Conservation (phyloP, 257 asterid species). For the Anisodus acutangulus region DNA sequence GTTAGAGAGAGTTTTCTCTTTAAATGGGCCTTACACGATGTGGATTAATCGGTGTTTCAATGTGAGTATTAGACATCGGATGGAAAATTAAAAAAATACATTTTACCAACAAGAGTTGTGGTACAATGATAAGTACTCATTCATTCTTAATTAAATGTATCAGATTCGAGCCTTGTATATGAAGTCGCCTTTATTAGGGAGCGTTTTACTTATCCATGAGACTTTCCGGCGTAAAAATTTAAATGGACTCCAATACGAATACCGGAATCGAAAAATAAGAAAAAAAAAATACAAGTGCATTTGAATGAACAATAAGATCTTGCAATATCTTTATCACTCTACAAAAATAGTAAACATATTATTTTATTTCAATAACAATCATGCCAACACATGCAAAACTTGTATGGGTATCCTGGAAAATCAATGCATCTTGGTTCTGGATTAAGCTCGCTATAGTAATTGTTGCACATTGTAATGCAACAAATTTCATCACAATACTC, state of each 20-base stretch:
- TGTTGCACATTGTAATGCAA: background rate
- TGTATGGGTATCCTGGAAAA: background rate
- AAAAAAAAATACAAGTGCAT: background rate
- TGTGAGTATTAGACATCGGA: too few species aligned
- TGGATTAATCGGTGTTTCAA: too few species aligned
- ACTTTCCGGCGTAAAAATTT: too few species aligned
- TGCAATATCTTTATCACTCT: background rate
- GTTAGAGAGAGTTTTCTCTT: too few species aligned
- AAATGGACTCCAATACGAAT: background rate
- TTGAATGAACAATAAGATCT: background rate
- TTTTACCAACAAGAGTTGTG: background rate
- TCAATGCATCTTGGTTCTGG: constrained; percentile 15
- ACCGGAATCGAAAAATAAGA: background rate
- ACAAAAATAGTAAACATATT: background rate
- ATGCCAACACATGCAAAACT: constrained; percentile 27
- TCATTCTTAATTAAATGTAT: background rate
- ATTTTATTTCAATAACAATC: constrained; percentile 15
- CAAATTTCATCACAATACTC: background rate
- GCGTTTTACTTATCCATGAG: background rate
- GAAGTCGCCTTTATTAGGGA: background rate
- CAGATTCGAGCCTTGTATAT: background rate
- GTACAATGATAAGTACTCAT: background rate
- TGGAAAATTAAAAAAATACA: background rate
- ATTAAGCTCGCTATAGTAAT: background rate
- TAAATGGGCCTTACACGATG: too few species aligned